A percentile compares a stretch with the other conserved stretches of the same genome.
phyloP scores from a whole-genome alignment of 1,284 basidiomycete species.

The Puccinia polysora region DNA sequence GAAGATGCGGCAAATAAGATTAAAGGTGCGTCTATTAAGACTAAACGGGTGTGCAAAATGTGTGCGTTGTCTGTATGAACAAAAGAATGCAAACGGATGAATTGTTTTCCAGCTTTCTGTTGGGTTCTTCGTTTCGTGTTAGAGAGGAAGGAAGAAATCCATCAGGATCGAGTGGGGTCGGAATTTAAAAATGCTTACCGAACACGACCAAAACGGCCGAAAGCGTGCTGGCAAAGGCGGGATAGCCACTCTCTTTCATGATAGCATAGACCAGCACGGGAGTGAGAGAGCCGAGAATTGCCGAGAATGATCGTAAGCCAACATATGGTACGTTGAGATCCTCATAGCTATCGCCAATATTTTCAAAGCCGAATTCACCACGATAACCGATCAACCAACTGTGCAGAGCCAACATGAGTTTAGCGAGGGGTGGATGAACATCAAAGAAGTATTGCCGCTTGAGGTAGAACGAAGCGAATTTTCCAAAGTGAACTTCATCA shows the following conservation, averaged over 20 bases:
- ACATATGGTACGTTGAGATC: constrained; percentile 84
- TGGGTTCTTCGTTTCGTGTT: neutral
- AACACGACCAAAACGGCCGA: constrained; percentile 39
- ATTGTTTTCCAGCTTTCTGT: constrained; percentile 52
- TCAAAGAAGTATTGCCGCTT: constrained; percentile 95
- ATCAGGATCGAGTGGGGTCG: constrained; percentile 62
- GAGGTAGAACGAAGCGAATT: constrained; percentile 85
- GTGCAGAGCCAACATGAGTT: constrained; percentile 81
- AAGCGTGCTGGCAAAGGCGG: constrained; percentile 56
- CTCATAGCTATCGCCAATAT: constrained; percentile 89
- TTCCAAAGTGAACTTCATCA: constrained; percentile 95
- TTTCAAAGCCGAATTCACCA: constrained; percentile 86
- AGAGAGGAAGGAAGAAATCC: neutral
- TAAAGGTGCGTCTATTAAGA: constrained; percentile 87
- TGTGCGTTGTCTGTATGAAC: constrained; percentile 78
- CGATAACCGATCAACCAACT: constrained; percentile 97
- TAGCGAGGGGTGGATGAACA: constrained; percentile 94
- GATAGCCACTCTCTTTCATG: constrained; percentile 96
- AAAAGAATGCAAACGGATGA: constrained; percentile 61
- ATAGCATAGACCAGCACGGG: constrained; percentile 87
- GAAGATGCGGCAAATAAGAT: constrained; percentile 94
- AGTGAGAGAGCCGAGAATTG: constrained; percentile 81
- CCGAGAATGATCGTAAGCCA: constrained; percentile 84
- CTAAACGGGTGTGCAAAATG: constrained; percentile 87
- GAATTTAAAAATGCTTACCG: constrained; percentile 4